phyloP scores from a whole-genome alignment of 176 grass and related monocot species.

The Urochloa ruziziensis region DNA sequence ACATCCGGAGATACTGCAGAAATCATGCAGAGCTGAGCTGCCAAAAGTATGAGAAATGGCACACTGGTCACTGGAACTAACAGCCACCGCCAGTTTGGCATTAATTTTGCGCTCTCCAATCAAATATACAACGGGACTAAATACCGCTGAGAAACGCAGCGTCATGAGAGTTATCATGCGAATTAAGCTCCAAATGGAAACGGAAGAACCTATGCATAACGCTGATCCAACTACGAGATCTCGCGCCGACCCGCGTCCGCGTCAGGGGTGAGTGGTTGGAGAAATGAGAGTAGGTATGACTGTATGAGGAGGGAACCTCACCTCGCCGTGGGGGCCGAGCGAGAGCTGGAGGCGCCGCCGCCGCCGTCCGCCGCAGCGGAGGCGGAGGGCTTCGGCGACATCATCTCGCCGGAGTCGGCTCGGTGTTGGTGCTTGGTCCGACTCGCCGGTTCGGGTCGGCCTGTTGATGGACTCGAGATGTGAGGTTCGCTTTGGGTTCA shows the following conservation, averaged over 20 bases:
- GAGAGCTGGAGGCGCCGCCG: conserved; percentile 22
- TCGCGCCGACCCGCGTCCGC: background rate
- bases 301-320: background rate
- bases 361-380: conserved; percentile 29
- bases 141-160: background rate
- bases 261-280: background rate
- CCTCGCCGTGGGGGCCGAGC: conserved; percentile 21
- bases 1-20: background rate
- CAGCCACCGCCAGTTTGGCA: background rate
- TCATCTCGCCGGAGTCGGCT: conserved; percentile 31
- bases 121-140: background rate
- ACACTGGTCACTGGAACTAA: background rate
- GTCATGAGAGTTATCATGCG: background rate
- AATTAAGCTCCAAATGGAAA: background rate
- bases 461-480: background rate
- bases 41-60: background rate
- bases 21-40: background rate
- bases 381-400: conserved; percentile 37
- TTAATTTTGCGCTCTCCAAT: background rate
- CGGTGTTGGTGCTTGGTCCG: background rate
- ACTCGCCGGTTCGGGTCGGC: background rate
- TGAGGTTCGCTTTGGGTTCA: background rate
- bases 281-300: background rate
- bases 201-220: background rate
- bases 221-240: conserved; percentile 31